Evolutionary conservation across 1,284 basidiomycete species (phyloP), one percentile per base, ranked within the genome.

Genomic region (Coriolopsis trogii): DNA sequence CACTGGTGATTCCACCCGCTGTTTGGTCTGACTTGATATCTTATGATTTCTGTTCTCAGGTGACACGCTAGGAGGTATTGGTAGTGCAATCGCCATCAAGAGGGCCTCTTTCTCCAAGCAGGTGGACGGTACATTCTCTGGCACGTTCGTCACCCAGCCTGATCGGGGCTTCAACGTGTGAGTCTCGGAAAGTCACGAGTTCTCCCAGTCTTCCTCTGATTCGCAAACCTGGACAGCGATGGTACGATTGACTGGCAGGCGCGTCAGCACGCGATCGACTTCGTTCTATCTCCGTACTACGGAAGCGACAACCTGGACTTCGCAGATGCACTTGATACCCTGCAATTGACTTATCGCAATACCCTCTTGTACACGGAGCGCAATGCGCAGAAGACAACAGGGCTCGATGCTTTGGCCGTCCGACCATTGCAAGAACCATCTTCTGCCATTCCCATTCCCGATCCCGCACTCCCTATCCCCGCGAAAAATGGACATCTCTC

Each of bases 241-340:
- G 69, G 61, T 2, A 82, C 83, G 0, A 73, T 84, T 49, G 78
- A 87, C 67, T 87, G 83, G 58, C 79, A 84, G 62, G 74, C 74
- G 3, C 78, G 84, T 13, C 79, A 78, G 47, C 79, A 84, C 55
- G 70, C 75, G 31, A 76, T 89, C 60, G 73, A 79, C 53, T 86
- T 89, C 62, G 71, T 76, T 2, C 69, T 89, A 23, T 71, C 70
- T 2, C 84, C 85, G 0, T 85, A 86, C 66, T 78, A 78, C 50
- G 74, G 67, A 31, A 62, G 73, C 0, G 66, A 70, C 2, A 69
- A 76, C 3, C 74, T 87, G 13, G 67, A 65, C 21, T 86, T 84
- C 65, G 59, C 70, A 1, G 65, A 72, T 18, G 83, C 81, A 0
- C 75, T 79, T 63, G 64, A 79, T 47, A 87, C 84, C 0, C 74